These are phyloP conservation scores for Aspergillus persii DNA, from an alignment of 2,329 filamentous ascomycete genomes.

Conservation along the genomic window DNA sequence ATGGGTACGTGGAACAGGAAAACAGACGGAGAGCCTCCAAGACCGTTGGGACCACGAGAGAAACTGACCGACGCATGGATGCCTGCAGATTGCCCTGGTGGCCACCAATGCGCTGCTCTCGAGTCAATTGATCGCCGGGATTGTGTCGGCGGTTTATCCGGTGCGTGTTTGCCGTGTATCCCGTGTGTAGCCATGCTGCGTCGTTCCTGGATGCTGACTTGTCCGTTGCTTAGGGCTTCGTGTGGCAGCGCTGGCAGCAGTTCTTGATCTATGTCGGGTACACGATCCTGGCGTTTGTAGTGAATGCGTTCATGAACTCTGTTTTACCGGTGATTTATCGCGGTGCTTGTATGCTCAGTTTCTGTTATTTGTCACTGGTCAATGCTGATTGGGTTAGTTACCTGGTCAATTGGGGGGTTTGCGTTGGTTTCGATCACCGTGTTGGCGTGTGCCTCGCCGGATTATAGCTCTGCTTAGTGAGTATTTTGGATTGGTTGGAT, in stretches of 20 bases:
- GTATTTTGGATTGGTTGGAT: conserved; percentile 23
- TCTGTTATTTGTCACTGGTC: neutral
- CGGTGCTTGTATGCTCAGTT: conserved; percentile 49
- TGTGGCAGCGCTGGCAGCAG: conserved; percentile 63
- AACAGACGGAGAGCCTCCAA: too few species aligned
- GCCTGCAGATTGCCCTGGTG: conserved; percentile 51
- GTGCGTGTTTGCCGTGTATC: conserved; percentile 16
- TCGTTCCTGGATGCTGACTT: neutral
- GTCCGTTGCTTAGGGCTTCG: conserved; percentile 42
- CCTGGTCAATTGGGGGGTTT: conserved; percentile 69
- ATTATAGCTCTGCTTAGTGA: conserved; percentile 62
- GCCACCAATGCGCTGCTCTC: conserved; percentile 67
- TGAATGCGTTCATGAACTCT: conserved; percentile 65
- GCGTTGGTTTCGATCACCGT: conserved; percentile 67
- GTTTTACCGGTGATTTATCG: conserved; percentile 65
- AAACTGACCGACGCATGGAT: conserved; percentile 15
- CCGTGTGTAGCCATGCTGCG: neutral
- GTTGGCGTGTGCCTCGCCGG: conserved; percentile 62
- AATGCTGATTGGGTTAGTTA: conserved; percentile 38
- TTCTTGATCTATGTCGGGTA: conserved; percentile 69
- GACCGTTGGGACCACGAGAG: neutral
- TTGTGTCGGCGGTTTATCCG: conserved; percentile 60
- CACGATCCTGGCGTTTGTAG: conserved; percentile 57
- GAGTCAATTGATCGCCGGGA: conserved; percentile 64
- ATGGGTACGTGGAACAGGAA: conserved; percentile 52